These are phyloP conservation scores for Starmerella khaoyaiensis DNA, from an alignment of 805 yeast species.

Conservation along the genomic window DNA sequence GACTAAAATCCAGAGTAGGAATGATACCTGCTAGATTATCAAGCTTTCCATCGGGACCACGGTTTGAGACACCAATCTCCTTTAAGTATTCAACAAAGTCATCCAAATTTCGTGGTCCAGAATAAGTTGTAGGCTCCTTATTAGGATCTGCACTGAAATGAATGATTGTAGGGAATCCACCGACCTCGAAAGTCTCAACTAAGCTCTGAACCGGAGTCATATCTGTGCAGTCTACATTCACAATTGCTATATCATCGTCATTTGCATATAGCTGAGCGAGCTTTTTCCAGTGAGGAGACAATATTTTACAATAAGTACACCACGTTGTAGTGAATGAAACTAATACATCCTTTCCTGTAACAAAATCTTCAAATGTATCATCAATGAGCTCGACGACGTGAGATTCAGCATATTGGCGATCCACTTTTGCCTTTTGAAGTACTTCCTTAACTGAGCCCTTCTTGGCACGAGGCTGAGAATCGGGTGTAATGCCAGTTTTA, in stretches of 20 bases:
- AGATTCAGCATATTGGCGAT: conserved; percentile 6
- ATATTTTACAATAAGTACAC: conserved; percentile 46
- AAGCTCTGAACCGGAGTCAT: conserved; percentile 30
- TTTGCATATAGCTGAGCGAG: conserved; percentile 38
- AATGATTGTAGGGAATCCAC: conserved; percentile 43
- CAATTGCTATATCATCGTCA: conserved; percentile 33
- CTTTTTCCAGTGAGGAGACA: conserved; percentile 39
- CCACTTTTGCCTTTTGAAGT: conserved; percentile 1
- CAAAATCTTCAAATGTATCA: conserved; percentile 33
- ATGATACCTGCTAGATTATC: conserved; percentile 33
- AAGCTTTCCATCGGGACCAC: conserved; percentile 34
- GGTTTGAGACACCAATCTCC: conserved; percentile 29
- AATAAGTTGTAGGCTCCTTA: conserved; percentile 29
- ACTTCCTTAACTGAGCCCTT: conserved; percentile 5
- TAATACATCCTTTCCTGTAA: conserved; percentile 32
- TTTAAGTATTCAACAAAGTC: conserved; percentile 40
- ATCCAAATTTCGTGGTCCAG: conserved; percentile 38
- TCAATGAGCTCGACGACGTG: conserved; percentile 27
- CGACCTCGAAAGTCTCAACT: conserved; percentile 33
- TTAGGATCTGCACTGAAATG: conserved; percentile 30
- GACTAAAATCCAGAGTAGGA: conserved; percentile 25
- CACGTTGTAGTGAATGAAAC: conserved; percentile 51
- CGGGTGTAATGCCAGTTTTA: conserved; percentile 27
- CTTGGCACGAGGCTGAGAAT: conserved; percentile 5
- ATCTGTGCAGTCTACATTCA: conserved; percentile 37